Conservation (phyloP, 2,329 filamentous ascomycete genomes). For the Botrytis fabae region DNA sequence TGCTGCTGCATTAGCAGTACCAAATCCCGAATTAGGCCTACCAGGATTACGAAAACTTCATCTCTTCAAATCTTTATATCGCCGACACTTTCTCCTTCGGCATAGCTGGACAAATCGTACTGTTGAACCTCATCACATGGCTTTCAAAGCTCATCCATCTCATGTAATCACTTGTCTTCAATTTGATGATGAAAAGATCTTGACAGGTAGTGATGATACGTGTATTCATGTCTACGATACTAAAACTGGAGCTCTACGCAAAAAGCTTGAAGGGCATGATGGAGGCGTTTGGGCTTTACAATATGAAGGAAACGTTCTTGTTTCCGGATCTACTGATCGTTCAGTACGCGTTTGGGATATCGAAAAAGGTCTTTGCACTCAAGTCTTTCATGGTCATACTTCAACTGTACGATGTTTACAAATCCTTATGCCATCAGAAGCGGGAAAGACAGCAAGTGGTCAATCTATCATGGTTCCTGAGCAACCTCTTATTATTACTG, state of each 20-base stretch:
- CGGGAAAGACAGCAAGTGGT: conserved; percentile 70
- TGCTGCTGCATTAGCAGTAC: conserved; percentile 78
- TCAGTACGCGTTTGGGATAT: conserved; percentile 99
- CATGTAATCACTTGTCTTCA: conserved; percentile 98
- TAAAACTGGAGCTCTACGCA: conserved; percentile 82
- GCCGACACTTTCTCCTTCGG: conserved; percentile 86
- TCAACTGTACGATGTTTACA: conserved; percentile 95
- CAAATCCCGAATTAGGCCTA: conserved; percentile 77
- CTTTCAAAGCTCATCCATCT: conserved; percentile 92
- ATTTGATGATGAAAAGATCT: conserved; percentile 96
- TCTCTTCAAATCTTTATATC: conserved; percentile 94
- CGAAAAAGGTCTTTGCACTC: conserved; percentile 85
- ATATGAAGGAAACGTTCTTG: conserved; percentile 91
- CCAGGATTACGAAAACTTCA: conserved; percentile 79
- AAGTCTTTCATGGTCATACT: conserved; percentile 96
- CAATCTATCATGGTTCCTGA: conserved; percentile 85
- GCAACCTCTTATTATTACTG: conserved; percentile 94
- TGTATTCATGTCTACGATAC: conserved; percentile 98
- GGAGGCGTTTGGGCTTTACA: conserved; percentile 97
- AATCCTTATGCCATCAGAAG: conserved; percentile 77
- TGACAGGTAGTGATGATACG: conserved; percentile 96
- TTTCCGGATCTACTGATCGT: conserved; percentile 93
- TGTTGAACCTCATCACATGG: conserved; percentile 84
- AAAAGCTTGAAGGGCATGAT: conserved; percentile 87
- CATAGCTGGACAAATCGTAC: conserved; percentile 89